Conservation (phyloP, 2,329 filamentous ascomycete genomes). For the Fusarium sp. region DNA sequence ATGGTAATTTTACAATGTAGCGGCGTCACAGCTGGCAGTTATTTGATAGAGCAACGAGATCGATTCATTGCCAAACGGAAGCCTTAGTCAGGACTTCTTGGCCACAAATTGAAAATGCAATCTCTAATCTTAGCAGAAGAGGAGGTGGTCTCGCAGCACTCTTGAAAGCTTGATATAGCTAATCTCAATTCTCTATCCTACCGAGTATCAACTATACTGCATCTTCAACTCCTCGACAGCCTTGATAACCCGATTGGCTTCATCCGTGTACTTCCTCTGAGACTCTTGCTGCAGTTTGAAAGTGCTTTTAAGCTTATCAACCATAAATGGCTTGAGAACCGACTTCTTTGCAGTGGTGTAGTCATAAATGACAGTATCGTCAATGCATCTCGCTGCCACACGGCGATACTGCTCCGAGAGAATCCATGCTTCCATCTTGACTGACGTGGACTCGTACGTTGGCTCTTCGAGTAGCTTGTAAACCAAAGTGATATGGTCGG, state of each 20-base stretch:
- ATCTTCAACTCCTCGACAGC: conserved; percentile 4
- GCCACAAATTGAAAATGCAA: too few species aligned
- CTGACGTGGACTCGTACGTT: conserved; percentile 27
- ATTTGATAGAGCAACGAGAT: too few species aligned
- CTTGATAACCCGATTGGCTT: background rate
- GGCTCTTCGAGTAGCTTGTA: conserved; percentile 31
- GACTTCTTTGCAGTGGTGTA: conserved; percentile 23
- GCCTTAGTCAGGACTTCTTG: too few species aligned
- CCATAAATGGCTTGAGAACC: conserved; percentile 33
- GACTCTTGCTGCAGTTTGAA: conserved; percentile 8
- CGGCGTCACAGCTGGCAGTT: too few species aligned
- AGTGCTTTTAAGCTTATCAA: conserved; percentile 28
- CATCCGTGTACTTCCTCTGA: conserved; percentile 6
- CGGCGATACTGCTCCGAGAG: conserved; percentile 28
- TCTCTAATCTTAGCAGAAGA: too few species aligned
- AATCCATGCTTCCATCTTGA: conserved; percentile 37
- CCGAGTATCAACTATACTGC: background rate
- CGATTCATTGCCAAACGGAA: too few species aligned
- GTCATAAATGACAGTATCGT: conserved; percentile 36
- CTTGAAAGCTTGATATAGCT: too few species aligned
- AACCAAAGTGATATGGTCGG: conserved; percentile 25
- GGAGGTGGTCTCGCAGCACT: too few species aligned
- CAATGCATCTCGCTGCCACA: conserved; percentile 28
- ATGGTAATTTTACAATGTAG: background rate
- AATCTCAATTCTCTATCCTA: too few species aligned